Percentiles rank a stretch among this genome's conserved stretches.
These are phyloP conservation scores for Mycosphaerella sp. DNA, from an alignment of 2,329 filamentous ascomycete species.

Conservation along the genomic window DNA sequence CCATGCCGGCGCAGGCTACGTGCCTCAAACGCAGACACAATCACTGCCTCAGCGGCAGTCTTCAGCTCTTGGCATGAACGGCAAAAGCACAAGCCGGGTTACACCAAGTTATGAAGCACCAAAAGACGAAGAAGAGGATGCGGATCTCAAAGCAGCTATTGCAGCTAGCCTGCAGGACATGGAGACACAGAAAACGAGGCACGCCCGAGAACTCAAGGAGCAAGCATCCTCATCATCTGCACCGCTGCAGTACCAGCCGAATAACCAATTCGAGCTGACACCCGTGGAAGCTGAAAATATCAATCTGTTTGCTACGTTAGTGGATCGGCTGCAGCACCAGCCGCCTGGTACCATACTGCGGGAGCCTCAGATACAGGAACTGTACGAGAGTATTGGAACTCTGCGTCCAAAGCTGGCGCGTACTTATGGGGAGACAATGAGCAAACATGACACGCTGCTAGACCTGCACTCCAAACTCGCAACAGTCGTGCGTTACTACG, in stretches of 20 bases:
- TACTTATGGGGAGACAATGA: conserved; percentile 98
- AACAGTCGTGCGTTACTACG: conserved; percentile 94
- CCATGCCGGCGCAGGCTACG: conserved; percentile 63
- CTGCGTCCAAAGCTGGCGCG: conserved; percentile 87
- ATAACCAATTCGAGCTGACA: conserved; percentile 91
- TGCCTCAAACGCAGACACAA: conserved; percentile 46
- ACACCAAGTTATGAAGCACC: conserved; percentile 18
- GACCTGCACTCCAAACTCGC: conserved; percentile 93
- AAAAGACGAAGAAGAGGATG: conserved; percentile 70
- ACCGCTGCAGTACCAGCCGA: conserved; percentile 54
- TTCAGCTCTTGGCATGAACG: conserved; percentile 30
- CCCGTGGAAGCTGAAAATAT: conserved; percentile 96
- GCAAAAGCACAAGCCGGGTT: conserved; percentile 25
- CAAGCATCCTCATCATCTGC: conserved; percentile 50
- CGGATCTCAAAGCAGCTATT: conserved; percentile 89
- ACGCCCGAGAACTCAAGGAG: conserved; percentile 75
- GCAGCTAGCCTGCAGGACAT: conserved; percentile 92
- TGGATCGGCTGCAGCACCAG: conserved; percentile 90
- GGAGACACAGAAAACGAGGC: conserved; percentile 94
- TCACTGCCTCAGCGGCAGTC: conserved; percentile 14
- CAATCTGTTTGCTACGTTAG: conserved; percentile 87
- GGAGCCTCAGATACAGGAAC: conserved; percentile 94
- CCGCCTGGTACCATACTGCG: conserved; percentile 92
- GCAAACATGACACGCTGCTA: conserved; percentile 93
- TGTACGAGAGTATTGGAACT: conserved; percentile 95